A percentile compares a stretch with the other conserved stretches of the same genome.
These are phyloP conservation scores for Phaeotremella skinneri DNA, from an alignment of 768 basidiomycete genomes.

Conservation along the genomic window DNA sequence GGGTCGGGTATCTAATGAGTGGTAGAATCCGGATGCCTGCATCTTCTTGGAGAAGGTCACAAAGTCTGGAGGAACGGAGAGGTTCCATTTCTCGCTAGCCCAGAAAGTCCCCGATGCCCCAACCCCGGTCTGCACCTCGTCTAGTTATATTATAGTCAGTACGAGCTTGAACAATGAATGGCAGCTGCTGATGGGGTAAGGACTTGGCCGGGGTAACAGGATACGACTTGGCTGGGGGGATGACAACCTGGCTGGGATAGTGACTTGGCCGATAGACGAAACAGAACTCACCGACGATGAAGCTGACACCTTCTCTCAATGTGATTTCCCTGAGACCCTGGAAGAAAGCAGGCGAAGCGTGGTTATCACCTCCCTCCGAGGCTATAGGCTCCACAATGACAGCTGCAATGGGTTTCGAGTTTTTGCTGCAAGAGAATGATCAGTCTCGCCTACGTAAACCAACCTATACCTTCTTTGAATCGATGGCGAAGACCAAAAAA, in stretches of 20 bases:
- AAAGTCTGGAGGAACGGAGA: constrained; percentile 52
- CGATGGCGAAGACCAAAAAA: background rate
- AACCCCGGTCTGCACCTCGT: constrained; percentile 55
- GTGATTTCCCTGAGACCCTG: constrained; percentile 49
- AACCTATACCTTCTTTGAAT: constrained; percentile 4
- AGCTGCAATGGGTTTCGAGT: constrained; percentile 52
- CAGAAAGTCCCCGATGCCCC: constrained; percentile 56
- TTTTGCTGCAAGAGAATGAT: constrained; percentile 40
- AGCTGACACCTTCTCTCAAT: constrained; percentile 52
- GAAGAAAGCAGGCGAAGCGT: constrained; percentile 54
- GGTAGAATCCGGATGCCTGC: constrained; percentile 54
- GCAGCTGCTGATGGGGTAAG: background rate
- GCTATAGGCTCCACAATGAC: constrained; percentile 56
- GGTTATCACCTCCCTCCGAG: constrained; percentile 55
- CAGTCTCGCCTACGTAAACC: background rate
- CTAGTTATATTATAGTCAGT: constrained; percentile 3
- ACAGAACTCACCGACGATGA: constrained; percentile 52
- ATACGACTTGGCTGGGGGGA: too few species aligned
- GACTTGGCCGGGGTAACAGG: background rate
- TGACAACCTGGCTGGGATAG: too few species aligned
- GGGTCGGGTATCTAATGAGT: constrained; percentile 51
- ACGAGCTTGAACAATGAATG: background rate
- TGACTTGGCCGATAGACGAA: background rate
- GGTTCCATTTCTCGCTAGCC: constrained; percentile 55
- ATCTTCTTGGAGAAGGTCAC: constrained; percentile 55